phyloP scores from a whole-genome alignment of 2,329 filamentous ascomycete species.

The Colletotrichum scovillei region DNA sequence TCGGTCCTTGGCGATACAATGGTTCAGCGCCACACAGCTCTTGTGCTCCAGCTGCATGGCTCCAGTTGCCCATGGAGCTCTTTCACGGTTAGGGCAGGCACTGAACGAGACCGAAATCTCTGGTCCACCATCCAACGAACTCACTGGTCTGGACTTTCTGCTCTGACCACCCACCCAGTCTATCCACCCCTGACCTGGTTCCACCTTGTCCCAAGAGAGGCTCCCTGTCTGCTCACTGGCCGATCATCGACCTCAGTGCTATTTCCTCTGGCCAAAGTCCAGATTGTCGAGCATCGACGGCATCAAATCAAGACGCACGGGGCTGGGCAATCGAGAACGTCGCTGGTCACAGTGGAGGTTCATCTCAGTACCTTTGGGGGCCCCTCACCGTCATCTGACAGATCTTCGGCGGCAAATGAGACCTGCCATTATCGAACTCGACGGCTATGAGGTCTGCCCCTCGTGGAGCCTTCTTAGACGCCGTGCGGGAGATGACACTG shows the following conservation, averaged over 20 bases:
- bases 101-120: not conserved
- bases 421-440: not conserved
- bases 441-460: conserved; percentile 1
- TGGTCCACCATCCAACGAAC: not conserved
- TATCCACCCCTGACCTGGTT: conserved; percentile 29
- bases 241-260: conserved; percentile 18
- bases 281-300: conserved; percentile 25
- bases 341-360: conserved; percentile 11
- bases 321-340: conserved; percentile 8
- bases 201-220: conserved; percentile 23
- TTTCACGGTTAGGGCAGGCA: not conserved
- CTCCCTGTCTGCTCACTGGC: conserved; percentile 26
- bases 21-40: conserved; percentile 19
- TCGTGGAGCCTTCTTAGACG: conserved; percentile 19
- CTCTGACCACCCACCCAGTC: conserved; percentile 28
- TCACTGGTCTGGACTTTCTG: conserved; percentile 19
- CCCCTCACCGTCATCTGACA: conserved; percentile 23
- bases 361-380: not conserved
- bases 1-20: conserved; percentile 15
- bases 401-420: conserved; percentile 30
- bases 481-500: conserved; percentile 25
- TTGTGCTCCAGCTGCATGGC: not conserved
- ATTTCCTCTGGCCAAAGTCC: conserved; percentile 18
- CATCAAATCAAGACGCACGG: conserved; percentile 17
- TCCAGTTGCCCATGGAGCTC: conserved; percentile 2